Base-by-base conservation (phyloP, 164 flowering plant genomes). In the Pachysandra terminalis region DNA sequence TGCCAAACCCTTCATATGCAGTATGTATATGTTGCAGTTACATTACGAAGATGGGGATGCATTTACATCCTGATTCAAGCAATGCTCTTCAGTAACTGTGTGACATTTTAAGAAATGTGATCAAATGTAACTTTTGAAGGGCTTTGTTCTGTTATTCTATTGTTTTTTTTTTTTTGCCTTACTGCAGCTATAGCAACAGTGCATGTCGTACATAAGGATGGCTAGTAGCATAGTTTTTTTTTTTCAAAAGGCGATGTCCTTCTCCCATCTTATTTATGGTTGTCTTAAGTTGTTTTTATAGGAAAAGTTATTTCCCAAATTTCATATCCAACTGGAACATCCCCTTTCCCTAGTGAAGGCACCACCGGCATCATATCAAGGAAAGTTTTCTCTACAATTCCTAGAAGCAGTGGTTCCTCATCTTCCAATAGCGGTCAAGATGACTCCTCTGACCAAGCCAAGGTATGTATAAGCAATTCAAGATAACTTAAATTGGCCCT, bases 341-440 rank as follows among this genome's bases (percentile, higher is more conserved):
- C 61, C 32, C 8, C 24, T 68, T 77, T 69, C 45, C 53, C 28
- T 19, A 73, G 51, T 41, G 78, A 68, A 28, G 61, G 68, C 53
- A 55, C 19, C 23, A 35, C 23, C 12, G 17, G 69, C 66, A 67
- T 19, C 14, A 40, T 23, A 53, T 53, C 75, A 56, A 84, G 74
- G 68, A 82, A 71, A 62, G 57, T 56, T 22, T 58, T 49, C 45
- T 65, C 65, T 26, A 59, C 63, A 35, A 62, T 74, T 51, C 82
- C 87, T 19, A 77, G 87, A 70, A 76, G 87, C 75, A 78, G 82
- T 64, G 71, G 63, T 68, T 72, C 89, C 45, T 77, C 90, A 65
- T 75, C 82, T 60, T 68, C 87, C 45, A 70, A 71, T 25, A 65
- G 60, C 37, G 67, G 68, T 59, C 57, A 63, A 54, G 85, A 79